phyloP scores from a whole-genome alignment of 2,329 filamentous ascomycete genomes.

The Malbranchea zuffiana region DNA sequence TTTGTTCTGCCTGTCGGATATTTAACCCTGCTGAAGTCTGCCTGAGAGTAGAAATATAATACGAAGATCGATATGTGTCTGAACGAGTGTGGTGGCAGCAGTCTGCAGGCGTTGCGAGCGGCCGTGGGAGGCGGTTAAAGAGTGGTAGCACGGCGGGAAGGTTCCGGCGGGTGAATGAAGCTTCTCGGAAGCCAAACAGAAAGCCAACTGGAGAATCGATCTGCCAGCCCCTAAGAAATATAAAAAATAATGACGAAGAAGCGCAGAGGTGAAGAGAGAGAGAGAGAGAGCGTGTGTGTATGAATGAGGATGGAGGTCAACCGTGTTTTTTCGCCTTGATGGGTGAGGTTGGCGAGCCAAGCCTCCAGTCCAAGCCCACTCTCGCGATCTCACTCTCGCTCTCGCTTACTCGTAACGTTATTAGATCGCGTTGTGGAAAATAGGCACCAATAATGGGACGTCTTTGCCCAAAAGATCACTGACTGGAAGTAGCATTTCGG shows the following conservation, averaged over 20 bases:
- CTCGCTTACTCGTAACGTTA: too few species aligned
- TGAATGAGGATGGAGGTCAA: too few species aligned
- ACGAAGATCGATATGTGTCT: background rate
- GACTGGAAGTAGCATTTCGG: too few species aligned
- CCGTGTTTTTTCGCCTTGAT: too few species aligned
- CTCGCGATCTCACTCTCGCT: too few species aligned
- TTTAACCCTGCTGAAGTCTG: background rate
- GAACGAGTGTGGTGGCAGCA: background rate
- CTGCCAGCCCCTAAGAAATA: conserved; percentile 1
- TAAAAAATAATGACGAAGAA: conserved; percentile 11
- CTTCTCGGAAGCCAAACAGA: conserved; percentile 23
- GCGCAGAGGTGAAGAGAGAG: conserved; percentile 12
- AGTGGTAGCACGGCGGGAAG: conserved; percentile 10
- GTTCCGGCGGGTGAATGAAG: conserved; percentile 10
- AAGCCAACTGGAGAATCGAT: conserved; percentile 16
- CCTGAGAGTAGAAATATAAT: background rate
- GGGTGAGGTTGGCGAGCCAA: too few species aligned
- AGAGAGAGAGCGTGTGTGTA: background rate
- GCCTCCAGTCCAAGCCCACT: too few species aligned
- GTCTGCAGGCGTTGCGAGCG: background rate
- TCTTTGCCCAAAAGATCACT: too few species aligned
- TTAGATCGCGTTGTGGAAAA: too few species aligned
- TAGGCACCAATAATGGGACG: too few species aligned
- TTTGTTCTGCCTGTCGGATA: background rate
- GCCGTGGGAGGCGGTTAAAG: conserved; percentile 6